Base-by-base conservation (phyloP, 2,329 filamentous ascomycete genomes). In the Trichoderma pleuroti region DNA sequence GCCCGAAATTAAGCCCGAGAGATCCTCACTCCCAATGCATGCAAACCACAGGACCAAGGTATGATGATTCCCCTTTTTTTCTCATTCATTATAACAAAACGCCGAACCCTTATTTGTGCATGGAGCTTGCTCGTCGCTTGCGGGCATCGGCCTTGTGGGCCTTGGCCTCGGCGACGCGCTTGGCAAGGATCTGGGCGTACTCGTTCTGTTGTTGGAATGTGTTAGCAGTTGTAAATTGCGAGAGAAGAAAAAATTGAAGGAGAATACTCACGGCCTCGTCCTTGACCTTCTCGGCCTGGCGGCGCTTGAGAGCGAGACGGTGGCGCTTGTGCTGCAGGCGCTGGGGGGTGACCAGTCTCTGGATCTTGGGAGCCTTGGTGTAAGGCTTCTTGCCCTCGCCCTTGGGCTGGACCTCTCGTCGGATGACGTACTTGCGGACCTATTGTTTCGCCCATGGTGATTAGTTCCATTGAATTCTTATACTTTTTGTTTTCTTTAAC, bases 301-400 rank as follows among this genome's bases (percentile, higher is more conserved):
- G 95, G 85, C 95, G 93, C 94, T 99, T 99, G 87, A 99, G 92
- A 81, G 96, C 95, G 81, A 97, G 88, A 80, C 94, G 90, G 90
- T 98, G 96, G 82, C 96, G 94, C 93, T 98, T 99, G 92, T 97
- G 96, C 91, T 99, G 96, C 83, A 99, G 94, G 85, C 96, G 96
- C 88, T 98, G 96, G 84, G 96, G 96, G 82, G 96, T 99, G 81
- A 99, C 94, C 80, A 99, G 93, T 84, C 96, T 93, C 91, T 99
- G 96, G 87, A 99, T 99, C 90, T 95, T 97, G 85, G 96, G 96
- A 81, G 96, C 96, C 93, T 99, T 99, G 92, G 95, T 98, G 92
- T 98, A 98, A 80, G 94, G 86, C 87, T 93, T 92, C 88, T 96
- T 97, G 87, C 94, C 95, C 90, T 98, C 96, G 82, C 91, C 92